Evolutionary conservation across 352 stramenopile genomes (phyloP).

Genomic region (Pythium pyrilobum): DNA sequence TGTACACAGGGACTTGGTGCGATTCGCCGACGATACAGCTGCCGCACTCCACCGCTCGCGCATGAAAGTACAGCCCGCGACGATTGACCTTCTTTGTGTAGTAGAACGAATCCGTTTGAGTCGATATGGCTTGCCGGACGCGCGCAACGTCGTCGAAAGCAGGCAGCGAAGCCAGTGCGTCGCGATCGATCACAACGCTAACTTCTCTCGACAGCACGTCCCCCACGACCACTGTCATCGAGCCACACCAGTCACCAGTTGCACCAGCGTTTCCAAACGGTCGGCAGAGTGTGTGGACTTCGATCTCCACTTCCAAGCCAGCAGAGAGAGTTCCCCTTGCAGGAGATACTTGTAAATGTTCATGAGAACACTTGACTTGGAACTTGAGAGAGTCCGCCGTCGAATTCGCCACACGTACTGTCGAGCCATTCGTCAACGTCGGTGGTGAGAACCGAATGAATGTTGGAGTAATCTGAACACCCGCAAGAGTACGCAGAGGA

Average conservation of each 20-base stretch:
- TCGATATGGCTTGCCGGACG: constrained; percentile 53
- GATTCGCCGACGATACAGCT: constrained; percentile 65
- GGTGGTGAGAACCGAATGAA: constrained; percentile 49
- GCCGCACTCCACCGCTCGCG: constrained; percentile 77
- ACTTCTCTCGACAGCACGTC: constrained; percentile 48
- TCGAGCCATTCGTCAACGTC: not conserved
- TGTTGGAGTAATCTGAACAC: constrained; percentile 50
- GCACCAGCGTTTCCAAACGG: constrained; percentile 22
- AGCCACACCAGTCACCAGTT: constrained; percentile 55
- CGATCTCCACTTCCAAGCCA: constrained; percentile 38
- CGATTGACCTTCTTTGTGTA: constrained; percentile 79
- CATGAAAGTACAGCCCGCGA: constrained; percentile 76
- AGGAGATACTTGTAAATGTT: constrained; percentile 52
- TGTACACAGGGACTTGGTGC: constrained; percentile 77
- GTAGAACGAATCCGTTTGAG: constrained; percentile 81
- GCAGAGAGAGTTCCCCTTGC: constrained; percentile 35
- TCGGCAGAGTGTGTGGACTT: constrained; percentile 45
- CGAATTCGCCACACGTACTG: constrained; percentile 54
- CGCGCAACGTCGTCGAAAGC: constrained; percentile 58
- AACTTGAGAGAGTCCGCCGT: constrained; percentile 41
- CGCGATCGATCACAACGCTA: constrained; percentile 53
- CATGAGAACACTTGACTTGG: constrained; percentile 41
- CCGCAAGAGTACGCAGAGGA: constrained; percentile 24
- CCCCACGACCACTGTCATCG: constrained; percentile 52
- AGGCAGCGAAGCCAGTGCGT: constrained; percentile 35